A percentile compares a stretch with the other conserved stretches of the same genome.
These are phyloP conservation scores for Fusarium devonianum DNA, from an alignment of 2,329 filamentous ascomycete species.

Conservation along the genomic window DNA sequence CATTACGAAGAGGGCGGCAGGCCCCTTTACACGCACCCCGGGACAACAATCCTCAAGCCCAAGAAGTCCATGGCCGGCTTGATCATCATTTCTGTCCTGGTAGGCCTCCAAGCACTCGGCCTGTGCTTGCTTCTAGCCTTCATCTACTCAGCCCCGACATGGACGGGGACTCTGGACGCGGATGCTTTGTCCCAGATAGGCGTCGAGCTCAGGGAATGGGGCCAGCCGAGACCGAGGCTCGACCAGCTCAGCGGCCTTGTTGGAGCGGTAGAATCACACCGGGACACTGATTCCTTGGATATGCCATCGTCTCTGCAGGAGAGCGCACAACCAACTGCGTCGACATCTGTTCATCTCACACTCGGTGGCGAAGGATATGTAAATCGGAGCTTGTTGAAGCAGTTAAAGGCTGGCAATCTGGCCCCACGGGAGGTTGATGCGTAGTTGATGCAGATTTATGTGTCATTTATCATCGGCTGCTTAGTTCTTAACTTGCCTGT, in stretches of 20 bases:
- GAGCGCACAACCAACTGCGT: no score
- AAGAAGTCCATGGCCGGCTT: constrained; percentile 1
- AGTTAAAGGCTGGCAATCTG: no score
- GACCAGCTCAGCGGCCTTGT: background rate
- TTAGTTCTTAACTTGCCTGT: no score
- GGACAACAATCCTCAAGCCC: constrained; percentile 3
- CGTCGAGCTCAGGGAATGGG: constrained; percentile 13
- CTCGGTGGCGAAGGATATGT: no score
- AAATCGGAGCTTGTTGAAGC: no score
- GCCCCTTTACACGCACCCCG: background rate
- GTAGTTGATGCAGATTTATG: no score
- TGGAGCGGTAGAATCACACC: background rate
- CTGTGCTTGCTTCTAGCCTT: constrained; percentile 8
- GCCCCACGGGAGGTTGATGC: no score
- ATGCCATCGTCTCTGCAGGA: no score
- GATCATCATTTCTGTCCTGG: constrained; percentile 1
- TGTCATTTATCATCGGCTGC: no score
- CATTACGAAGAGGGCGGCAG: no score
- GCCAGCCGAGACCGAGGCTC: background rate
- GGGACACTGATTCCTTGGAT: background rate
- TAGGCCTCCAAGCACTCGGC: constrained; percentile 10
- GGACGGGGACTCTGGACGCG: constrained; percentile 17
- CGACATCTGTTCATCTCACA: no score
- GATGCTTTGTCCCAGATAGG: constrained; percentile 14
- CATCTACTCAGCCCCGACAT: constrained; percentile 11